Base-by-base conservation (phyloP, 768 basidiomycete species). In the Trametes cubensis region DNA sequence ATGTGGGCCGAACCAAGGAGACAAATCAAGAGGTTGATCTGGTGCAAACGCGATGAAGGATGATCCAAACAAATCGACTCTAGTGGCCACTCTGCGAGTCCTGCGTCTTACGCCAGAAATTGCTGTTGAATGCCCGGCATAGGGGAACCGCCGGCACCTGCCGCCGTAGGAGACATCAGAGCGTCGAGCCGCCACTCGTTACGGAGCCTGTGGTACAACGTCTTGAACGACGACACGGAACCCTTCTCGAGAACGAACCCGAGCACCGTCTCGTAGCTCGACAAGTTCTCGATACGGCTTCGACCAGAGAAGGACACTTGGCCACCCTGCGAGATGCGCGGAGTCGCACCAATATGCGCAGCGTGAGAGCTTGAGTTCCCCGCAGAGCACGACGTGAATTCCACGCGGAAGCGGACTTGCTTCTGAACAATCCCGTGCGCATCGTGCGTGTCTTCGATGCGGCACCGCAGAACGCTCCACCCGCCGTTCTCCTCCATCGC, bases 211-310 rank as follows among this genome's bases (percentile, higher is more conserved):
- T 83, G 83, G 79, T 89, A 92, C 13, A 94, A 79, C 6, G 81
- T 77, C 73, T 87, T 88, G 79, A 97, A 96, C 48, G 90, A 88
- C 57, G 92, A 89, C 70, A 90, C 81, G 6, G 94, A 92, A 25
- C 95, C 95, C 74, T 94, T 97, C 79, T 97, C 95, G 65, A 92
- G 87, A 23, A 91, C 82, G 67, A 98, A 77, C 57, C 87, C 85
- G 63, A 95, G 83, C 45, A 85, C 85, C 45, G 89, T 90, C 58
- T 79, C 72, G 66, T 79, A 84, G n/a, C 69, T 73, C 34, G 62
- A 58, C 34, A 68, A 46, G 52, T 67, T 74, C 47, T 57, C 61
- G 48, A 72, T 66, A 41, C 62, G 72, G 67, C 53, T 71, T 61
- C 67, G 66, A 34, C 52, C 51, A n/a, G 62, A 48, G 38, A 72